Evolutionary conservation across 371 early-diverging fungal genomes (phyloP), one percentile per base, ranked within the genome.

Genomic region (Zychaea mexicana): DNA sequence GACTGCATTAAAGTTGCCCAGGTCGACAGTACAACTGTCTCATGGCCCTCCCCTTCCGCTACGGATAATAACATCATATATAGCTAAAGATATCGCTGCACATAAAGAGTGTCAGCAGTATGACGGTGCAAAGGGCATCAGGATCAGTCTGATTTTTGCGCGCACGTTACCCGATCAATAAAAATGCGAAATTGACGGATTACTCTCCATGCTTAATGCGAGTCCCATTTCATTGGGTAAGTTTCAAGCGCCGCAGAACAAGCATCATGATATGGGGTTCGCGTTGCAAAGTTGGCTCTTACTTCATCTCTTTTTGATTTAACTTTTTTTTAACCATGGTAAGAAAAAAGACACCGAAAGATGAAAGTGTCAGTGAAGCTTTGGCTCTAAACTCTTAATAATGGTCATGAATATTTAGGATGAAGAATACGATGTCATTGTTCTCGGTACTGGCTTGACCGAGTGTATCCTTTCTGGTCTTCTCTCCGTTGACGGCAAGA

Each of bases 381-480:
- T n/a, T n/a, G n/a, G n/a, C n/a, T n/a, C n/a, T 39, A 31, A 28
- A 1, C 2, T 55, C 22, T 6, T 56, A 17, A 12, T 19, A 12
- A 17, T 31, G n/a, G 21, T 22, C 8, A n/a, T 27, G 24, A 33
- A 3, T 13, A 46, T 22, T 52, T 63, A 92, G 95, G 91, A 94
- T 81, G 93, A 94, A 76, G 76, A 90, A 69, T 96, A 95, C 83
- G 97, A 97, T 77, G 94, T 95, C 72, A 91, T 98, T 76, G 94
- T 98, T 68, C 87, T 98, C 64, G 99, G 99, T 61, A 99, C 99
- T 38, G 99, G 99, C 59, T 85, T 99, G 67, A 96, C 99, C 79
- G 99, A 99, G 81, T 99, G 99, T 83, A 94, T 98, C 74, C 88
- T 99, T 52, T 96, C 98, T 21, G 98, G 98, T 59, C 86, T 99